phyloP scores from a whole-genome alignment of 2,329 filamentous ascomycete species.

The Colletotrichum simmondsii region DNA sequence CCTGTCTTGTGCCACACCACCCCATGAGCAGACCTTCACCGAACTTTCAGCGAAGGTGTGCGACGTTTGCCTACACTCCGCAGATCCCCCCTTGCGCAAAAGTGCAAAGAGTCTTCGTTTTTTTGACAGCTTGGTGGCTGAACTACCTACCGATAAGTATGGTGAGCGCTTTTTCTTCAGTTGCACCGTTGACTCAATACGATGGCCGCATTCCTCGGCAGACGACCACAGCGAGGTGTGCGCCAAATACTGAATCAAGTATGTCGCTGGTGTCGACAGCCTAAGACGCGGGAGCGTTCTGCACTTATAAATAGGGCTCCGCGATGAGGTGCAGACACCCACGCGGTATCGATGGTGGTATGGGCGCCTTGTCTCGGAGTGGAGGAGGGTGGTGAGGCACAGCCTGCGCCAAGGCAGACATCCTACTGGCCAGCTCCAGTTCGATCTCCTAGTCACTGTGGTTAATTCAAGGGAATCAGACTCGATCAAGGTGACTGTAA shows the following conservation, averaged over 20 bases:
- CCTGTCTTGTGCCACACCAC: slow-evolving; percentile 10
- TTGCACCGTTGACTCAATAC: background rate
- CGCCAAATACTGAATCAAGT: background rate
- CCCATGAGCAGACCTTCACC: background rate
- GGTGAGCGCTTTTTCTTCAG: background rate
- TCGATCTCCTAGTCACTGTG: background rate
- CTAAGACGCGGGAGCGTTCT: slow-evolving; percentile 1
- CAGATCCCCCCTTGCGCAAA: background rate
- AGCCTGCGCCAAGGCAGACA: background rate
- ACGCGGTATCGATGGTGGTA: slow-evolving; percentile 1
- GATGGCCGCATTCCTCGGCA: background rate
- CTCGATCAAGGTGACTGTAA: background rate
- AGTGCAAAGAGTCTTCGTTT: background rate
- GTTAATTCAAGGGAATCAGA: background rate
- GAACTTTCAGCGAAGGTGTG: slow-evolving; percentile 18
- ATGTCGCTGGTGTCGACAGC: background rate
- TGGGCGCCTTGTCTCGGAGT: slow-evolving; percentile 9
- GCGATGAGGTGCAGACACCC: background rate
- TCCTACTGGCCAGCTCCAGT: background rate
- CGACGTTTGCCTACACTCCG: background rate
- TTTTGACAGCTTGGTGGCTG: background rate
- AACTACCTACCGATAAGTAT: no score
- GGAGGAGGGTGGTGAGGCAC: background rate
- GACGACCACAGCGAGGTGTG: background rate
- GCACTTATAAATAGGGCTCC: slow-evolving; percentile 20